Evolutionary conservation across 805 yeast genomes (phyloP).

Genomic region (Zygoascus biomembranicola): DNA sequence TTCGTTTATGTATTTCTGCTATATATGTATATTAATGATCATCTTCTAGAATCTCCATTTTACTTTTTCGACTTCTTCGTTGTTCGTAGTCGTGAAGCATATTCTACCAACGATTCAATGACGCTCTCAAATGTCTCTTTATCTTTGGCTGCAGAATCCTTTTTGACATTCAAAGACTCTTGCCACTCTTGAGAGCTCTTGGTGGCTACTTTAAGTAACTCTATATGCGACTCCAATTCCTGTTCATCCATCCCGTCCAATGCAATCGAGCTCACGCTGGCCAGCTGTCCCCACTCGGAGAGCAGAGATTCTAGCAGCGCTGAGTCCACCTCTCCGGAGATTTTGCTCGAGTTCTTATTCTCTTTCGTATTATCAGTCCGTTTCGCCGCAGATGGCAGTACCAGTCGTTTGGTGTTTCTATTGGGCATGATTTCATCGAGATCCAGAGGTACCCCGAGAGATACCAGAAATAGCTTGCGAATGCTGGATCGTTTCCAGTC

Average conservation of each 20-base stretch:
- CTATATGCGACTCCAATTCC: constrained; percentile 34
- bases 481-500: constrained; percentile 65
- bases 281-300: constrained; percentile 26
- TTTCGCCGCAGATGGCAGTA: constrained; percentile 12
- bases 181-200: constrained; percentile 32
- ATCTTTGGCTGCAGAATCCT: constrained; percentile 47
- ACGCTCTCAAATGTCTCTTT: constrained; percentile 76
- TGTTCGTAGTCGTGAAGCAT: constrained; percentile 60
- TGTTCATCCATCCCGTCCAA: constrained; percentile 28
- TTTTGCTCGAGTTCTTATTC: background rate
- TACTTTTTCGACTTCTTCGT: constrained; percentile 23
- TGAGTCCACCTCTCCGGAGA: background rate
- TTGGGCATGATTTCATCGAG: constrained; percentile 46
- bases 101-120: constrained; percentile 83
- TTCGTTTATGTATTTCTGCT: background rate
- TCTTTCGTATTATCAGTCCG: background rate
- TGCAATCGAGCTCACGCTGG: constrained; percentile 30
- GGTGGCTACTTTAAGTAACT: constrained; percentile 29
- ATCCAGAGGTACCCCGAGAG: constrained; percentile 67
- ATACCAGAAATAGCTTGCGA: constrained; percentile 52
- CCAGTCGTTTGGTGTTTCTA: constrained; percentile 19
- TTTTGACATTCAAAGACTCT: constrained; percentile 45
- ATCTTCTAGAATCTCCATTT: background rate
- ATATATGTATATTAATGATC: background rate
- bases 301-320: constrained; percentile 11